These are phyloP conservation scores for Hypoxylon sp. DNA, from an alignment of 2,329 filamentous ascomycete genomes.

Conservation along the genomic window DNA sequence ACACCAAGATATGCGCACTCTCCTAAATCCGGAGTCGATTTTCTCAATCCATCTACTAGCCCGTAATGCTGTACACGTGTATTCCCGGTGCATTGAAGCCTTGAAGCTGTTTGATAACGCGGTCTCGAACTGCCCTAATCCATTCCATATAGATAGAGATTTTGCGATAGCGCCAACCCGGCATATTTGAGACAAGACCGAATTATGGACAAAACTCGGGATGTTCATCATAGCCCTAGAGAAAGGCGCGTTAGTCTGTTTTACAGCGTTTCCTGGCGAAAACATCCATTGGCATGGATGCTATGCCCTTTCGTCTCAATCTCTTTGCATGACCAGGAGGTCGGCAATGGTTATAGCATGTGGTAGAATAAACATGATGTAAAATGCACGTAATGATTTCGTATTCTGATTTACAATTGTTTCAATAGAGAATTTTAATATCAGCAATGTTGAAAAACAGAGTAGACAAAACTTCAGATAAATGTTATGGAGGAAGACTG, in stretches of 20 bases:
- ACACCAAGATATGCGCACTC: neutral
- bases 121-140: constrained; percentile 26
- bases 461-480: constrained; percentile 8
- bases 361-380: constrained; percentile 5
- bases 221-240: constrained; percentile 46
- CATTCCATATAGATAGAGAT: constrained; percentile 26
- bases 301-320: constrained; percentile 21
- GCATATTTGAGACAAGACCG: constrained; percentile 38
- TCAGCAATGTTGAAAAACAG: constrained; percentile 23
- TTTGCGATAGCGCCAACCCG: constrained; percentile 41
- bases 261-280: constrained; percentile 21
- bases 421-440: constrained; percentile 18
- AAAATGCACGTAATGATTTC: constrained; percentile 3
- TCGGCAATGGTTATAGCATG: constrained; percentile 6
- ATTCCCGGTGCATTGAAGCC: constrained; percentile 9
- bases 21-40: constrained; percentile 26
- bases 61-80: constrained; percentile 10
- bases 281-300: constrained; percentile 28
- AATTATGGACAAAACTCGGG: constrained; percentile 52
- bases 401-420: neutral
- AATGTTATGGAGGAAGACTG: constrained; percentile 24
- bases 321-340: constrained; percentile 11
- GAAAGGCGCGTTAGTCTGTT: constrained; percentile 38
- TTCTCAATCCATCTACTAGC: constrained; percentile 7
- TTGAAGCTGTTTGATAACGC: constrained; percentile 26